phyloP scores from a whole-genome alignment of 2,329 filamentous ascomycete species.

The Coniella lustricola region DNA sequence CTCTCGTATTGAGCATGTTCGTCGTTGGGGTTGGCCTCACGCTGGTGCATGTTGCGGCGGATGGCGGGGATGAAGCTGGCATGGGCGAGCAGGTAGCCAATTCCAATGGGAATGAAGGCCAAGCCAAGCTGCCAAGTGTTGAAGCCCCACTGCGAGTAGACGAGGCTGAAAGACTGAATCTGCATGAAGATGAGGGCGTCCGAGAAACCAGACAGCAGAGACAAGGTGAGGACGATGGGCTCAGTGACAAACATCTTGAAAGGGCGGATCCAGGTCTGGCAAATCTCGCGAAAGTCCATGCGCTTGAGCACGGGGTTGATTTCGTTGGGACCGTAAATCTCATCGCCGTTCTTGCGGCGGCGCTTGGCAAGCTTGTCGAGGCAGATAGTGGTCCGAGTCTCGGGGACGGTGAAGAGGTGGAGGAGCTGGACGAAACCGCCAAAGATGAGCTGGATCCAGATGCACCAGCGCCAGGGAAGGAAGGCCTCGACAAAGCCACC shows the following conservation, averaged over 20 bases:
- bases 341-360: slow-evolving; percentile 55
- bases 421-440: slow-evolving; percentile 61
- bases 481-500: slow-evolving; percentile 67
- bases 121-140: slow-evolving; percentile 48
- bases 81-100: slow-evolving; percentile 61
- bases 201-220: slow-evolving; percentile 64
- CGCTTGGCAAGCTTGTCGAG: slow-evolving; percentile 75
- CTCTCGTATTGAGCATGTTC: slow-evolving; percentile 63
- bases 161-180: slow-evolving; percentile 62
- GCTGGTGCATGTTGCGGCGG: slow-evolving; percentile 43
- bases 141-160: slow-evolving; percentile 63
- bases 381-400: slow-evolving; percentile 70
- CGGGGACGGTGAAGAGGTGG: slow-evolving; percentile 65
- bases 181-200: slow-evolving; percentile 75
- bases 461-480: slow-evolving; percentile 59
- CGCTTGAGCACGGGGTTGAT: slow-evolving; percentile 52
- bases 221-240: slow-evolving; percentile 65
- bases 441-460: slow-evolving; percentile 81
- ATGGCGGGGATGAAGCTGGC: slow-evolving; percentile 52
- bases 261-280: slow-evolving; percentile 53
- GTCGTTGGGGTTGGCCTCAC: slow-evolving; percentile 41
- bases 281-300: slow-evolving; percentile 51
- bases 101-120: slow-evolving; percentile 57
- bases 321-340: slow-evolving; percentile 69
- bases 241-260: slow-evolving; percentile 70